Base-by-base conservation (phyloP, 2,329 filamentous ascomycete genomes). In the Epicoccum sorghinum region DNA sequence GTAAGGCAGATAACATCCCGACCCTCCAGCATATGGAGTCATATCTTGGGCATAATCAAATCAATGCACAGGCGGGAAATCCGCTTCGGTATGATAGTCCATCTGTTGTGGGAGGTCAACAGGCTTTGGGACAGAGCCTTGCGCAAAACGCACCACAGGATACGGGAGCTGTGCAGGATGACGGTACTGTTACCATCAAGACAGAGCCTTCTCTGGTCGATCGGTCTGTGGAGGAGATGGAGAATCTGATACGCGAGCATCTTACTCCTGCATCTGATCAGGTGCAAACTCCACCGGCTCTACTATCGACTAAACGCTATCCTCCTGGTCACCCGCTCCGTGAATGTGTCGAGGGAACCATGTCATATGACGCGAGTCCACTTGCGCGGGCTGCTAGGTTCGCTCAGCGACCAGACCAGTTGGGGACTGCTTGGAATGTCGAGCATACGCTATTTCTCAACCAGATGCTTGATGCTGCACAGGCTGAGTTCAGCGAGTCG, bases 351-450 rank as follows among this genome's bases (percentile, higher is more conserved):
- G 54, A 61, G 37, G 60, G 45, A 7, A 38, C 38, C 12, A 38
- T 55, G 13, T 30, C 22, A 0, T 43, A 53, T 4, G 52, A 63
- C 29, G 22, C 38, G 2, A 52, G 51, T 12, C 46, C 50, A n/a
- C 24, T 61, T 18, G 60, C 58, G 30, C 41, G 50, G 4, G 60
- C 58, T 36, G 52, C 46, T 14, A 45, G 52, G 2, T 61, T 47
- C 36, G 48, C 58, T 27, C 41, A 46, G 32, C 36, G 43, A 9
- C 29, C 12, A 12, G 44, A 36, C 12, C 53, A 56, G 23, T 8
- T 39, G 1, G 32, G 12, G 2, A 38, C n/a, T 4, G 9, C 30
- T 5, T 62, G 56, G 46, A 13, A 10, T 33, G 44, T 62, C 10
- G 29, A 45, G 8, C 37, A 62, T 44, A 24, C 53, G 3, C 12